A percentile compares a stretch with the other conserved stretches of the same genome.
These are phyloP conservation scores for Aristolochia fimbriata DNA, from an alignment of 164 flowering plant genomes.

Conservation along the genomic window DNA sequence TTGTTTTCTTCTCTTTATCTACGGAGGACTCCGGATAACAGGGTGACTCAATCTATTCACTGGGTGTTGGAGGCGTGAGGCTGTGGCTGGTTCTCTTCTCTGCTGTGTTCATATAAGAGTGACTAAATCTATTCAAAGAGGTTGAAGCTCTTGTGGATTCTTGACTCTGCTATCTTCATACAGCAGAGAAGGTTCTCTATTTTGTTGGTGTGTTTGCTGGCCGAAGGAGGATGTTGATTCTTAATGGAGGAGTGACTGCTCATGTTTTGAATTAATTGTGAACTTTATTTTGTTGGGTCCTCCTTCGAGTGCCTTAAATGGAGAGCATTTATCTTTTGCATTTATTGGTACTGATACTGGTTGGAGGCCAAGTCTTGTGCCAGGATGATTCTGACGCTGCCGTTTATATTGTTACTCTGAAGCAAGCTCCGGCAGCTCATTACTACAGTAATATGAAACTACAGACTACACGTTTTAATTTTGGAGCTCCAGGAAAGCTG, in stretches of 20 bases:
- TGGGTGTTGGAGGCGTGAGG: no score
- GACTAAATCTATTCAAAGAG: no score
- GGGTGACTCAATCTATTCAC: no score
- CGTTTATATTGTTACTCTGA: constrained; percentile 72
- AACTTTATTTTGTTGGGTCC: background rate
- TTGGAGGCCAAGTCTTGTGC: constrained; percentile 22
- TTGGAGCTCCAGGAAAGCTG: constrained; percentile 18
- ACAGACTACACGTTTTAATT: constrained; percentile 10
- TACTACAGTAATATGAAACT: constrained; percentile 20
- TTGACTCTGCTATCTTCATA: background rate
- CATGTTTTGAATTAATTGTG: background rate
- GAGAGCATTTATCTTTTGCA: constrained; percentile 21
- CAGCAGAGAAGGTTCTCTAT: background rate
- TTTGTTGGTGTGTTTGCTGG: no score
- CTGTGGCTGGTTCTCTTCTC: no score
- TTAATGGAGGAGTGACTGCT: background rate
- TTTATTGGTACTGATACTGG: constrained; percentile 32
- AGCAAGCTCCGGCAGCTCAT: constrained; percentile 45
- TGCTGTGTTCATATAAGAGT: no score
- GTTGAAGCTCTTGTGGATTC: background rate
- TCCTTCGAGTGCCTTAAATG: constrained; percentile 15
- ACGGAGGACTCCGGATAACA: no score
- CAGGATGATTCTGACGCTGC: constrained; percentile 35
- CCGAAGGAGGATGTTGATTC: no score
- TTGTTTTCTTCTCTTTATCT: no score